Percentiles rank a stretch among this genome's conserved stretches.
Evolutionary conservation across 495 filamentous ascomycete species (phyloP).

Genomic region (Sabuloglossum arenarium): DNA sequence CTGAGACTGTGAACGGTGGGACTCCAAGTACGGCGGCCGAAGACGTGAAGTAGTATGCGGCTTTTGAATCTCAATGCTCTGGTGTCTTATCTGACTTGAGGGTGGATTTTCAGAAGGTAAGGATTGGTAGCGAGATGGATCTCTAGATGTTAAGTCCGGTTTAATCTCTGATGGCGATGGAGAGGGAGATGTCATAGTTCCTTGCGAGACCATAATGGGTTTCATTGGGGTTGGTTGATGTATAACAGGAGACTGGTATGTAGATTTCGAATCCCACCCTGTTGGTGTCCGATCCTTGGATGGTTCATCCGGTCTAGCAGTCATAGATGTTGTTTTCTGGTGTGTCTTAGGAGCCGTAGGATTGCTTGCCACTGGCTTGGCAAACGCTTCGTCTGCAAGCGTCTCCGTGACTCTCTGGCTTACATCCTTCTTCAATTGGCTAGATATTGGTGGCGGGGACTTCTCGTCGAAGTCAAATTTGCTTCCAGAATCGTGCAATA

Average conservation of each 20-base stretch:
- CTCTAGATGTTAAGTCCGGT: constrained; percentile 1
- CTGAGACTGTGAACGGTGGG: constrained; percentile 30
- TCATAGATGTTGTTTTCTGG: background rate
- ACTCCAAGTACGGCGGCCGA: constrained; percentile 20
- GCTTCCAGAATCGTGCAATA: constrained; percentile 65
- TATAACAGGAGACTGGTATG: constrained; percentile 8
- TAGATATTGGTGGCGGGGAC: constrained; percentile 22
- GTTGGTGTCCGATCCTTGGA: constrained; percentile 14
- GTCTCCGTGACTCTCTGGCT: constrained; percentile 59
- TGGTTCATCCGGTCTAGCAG: background rate
- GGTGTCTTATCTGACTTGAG: constrained; percentile 27
- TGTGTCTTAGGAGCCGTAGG: background rate
- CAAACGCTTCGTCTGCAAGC: constrained; percentile 79
- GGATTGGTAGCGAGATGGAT: constrained; percentile 7
- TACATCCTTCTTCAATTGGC: constrained; percentile 36
- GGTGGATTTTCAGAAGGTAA: constrained; percentile 21
- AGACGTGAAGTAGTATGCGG: constrained; percentile 13
- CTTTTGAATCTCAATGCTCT: constrained; percentile 14
- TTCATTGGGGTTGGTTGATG: constrained; percentile 38
- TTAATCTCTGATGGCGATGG: constrained; percentile 12
- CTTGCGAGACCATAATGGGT: constrained; percentile 71
- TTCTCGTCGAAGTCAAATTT: constrained; percentile 73
- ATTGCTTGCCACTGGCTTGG: constrained; percentile 16
- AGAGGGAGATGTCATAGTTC: constrained; percentile 72
- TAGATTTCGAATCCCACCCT: constrained; percentile 12